Percentiles rank a stretch among this genome's conserved stretches.
These are phyloP conservation scores for Trypanosoma brucei DNA, from an alignment of 208 protist genomes.

Conservation along the genomic window DNA sequence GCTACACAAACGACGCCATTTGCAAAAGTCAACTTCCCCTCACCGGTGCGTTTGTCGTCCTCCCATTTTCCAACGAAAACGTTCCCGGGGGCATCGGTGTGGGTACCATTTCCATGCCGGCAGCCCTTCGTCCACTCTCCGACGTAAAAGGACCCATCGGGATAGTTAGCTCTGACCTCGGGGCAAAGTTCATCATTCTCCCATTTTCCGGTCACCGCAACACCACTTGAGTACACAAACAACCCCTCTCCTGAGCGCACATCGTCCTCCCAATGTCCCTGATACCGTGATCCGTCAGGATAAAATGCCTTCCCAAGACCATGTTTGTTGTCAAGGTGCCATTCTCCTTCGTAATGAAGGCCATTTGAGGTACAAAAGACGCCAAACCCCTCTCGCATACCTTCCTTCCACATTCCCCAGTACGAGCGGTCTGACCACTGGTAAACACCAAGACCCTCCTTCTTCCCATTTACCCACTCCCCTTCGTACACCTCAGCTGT, in stretches of 20 bases:
- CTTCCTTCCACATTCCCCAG: slow-evolving; percentile 68
- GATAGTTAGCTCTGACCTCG: slow-evolving; percentile 41
- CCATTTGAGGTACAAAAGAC: slow-evolving; percentile 50
- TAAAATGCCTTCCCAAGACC: slow-evolving; percentile 66
- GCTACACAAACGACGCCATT: slow-evolving; percentile 68
- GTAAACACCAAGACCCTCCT: slow-evolving; percentile 76
- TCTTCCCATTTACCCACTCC: slow-evolving; percentile 68
- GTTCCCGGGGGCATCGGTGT: slow-evolving; percentile 38
- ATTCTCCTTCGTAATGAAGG: slow-evolving; percentile 74
- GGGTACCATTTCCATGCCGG: slow-evolving; percentile 52
- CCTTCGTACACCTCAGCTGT: slow-evolving; percentile 85
- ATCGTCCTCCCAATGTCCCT: slow-evolving; percentile 47
- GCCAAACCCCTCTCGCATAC: slow-evolving; percentile 73
- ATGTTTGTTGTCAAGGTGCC: slow-evolving; percentile 63
- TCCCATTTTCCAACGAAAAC: slow-evolving; percentile 68
- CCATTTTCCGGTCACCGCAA: slow-evolving; percentile 45
- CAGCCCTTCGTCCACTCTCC: slow-evolving; percentile 54
- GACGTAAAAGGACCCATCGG: slow-evolving; percentile 65
- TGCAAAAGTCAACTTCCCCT: slow-evolving; percentile 44
- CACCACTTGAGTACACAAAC: slow-evolving; percentile 43
- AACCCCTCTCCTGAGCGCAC: slow-evolving; percentile 36
- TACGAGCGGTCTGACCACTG: slow-evolving; percentile 78
- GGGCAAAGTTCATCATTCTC: slow-evolving; percentile 36
- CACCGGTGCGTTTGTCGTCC: slow-evolving; percentile 45
- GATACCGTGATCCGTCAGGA: slow-evolving; percentile 38